Evolutionary conservation across 2,329 filamentous ascomycete genomes (phyloP), one percentile per base, ranked within the genome.

Genomic region (Cercospora beticola): DNA sequence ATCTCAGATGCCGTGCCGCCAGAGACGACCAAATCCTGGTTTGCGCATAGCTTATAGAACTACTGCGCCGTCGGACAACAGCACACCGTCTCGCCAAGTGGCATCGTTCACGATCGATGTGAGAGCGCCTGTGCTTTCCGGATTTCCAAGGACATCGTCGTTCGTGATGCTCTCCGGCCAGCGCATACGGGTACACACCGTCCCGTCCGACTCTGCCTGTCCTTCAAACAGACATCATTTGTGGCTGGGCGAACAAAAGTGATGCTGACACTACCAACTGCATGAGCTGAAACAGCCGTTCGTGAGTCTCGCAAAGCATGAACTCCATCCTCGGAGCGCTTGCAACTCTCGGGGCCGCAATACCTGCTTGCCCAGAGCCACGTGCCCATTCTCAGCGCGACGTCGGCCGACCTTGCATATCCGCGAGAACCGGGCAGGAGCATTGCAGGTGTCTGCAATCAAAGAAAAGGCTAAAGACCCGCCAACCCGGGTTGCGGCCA

Each of bases 221-320:
- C 36, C 60, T 28, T 40, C 23, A 62, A n/a, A 28, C n/a, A 31
- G 43, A 49, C 12, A 23, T 49, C 28, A 33, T 40, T 33, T 64
- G 62, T 64, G 62, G 62, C 46, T 31, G 62, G 26, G 40, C 62
- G 49, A 33, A 31, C 36, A 31, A 28, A 57, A 30, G 43, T 54
- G 30, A 64, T 64, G 49, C 62, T 56, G 62, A 14, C 26, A 49
- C 16, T 43, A 9, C 43, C 56, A n/a, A 59, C 16, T 52, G 60
- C 62, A 64, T 54, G 31, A 28, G 62, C 62, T 64, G 62, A 64
- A 64, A 64, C 62, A 56, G 43, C 49, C 62, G 62, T 57, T 62
- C 46, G 26, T 40, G 49, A 28, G n/a, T 56, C 26, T 56, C 30
- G 40, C n/a, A 64, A 64, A 64, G 62, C 49, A 56, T 64, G 49